These are phyloP conservation scores for Hanseniaspora valbyensis DNA, from an alignment of 805 yeast species.

Conservation along the genomic window DNA sequence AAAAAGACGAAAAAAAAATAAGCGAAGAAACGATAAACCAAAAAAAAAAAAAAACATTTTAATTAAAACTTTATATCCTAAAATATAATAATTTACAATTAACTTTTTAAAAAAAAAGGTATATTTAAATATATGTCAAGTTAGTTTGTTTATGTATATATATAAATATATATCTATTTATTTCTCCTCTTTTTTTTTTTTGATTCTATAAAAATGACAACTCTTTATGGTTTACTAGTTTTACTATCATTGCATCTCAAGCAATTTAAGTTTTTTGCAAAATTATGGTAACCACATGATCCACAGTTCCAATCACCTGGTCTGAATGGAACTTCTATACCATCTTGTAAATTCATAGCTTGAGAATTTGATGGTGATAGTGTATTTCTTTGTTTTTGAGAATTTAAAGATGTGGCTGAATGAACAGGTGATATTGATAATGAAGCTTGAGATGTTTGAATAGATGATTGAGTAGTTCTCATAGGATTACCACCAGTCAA, in stretches of 20 bases:
- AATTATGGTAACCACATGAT: conserved; percentile 75
- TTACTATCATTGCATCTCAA: conserved; percentile 75
- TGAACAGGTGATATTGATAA: background rate
- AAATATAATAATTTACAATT: no score
- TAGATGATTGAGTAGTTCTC: conserved; percentile 9
- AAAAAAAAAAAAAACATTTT: no score
- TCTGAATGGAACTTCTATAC: conserved; percentile 56
- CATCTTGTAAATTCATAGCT: background rate
- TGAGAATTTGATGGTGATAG: background rate
- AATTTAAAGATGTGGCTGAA: background rate
- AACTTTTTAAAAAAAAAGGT: no score
- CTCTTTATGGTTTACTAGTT: conserved; percentile 10
- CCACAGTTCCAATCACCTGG: conserved; percentile 96
- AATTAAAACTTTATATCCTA: no score
- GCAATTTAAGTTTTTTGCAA: conserved; percentile 81
- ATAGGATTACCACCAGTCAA: conserved; percentile 16
- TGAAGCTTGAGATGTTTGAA: background rate
- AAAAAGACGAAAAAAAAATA: background rate
- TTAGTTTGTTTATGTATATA: no score
- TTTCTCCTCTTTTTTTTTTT: no score
- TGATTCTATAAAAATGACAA: no score
- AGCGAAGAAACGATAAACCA: no score
- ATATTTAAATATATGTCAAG: no score
- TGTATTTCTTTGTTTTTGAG: background rate
- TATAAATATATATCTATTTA: no score